A percentile compares a stretch with the other conserved stretches of the same genome.
These are phyloP conservation scores for Buddleja alternifolia DNA, from an alignment of 257 asterid species.

Conservation along the genomic window DNA sequence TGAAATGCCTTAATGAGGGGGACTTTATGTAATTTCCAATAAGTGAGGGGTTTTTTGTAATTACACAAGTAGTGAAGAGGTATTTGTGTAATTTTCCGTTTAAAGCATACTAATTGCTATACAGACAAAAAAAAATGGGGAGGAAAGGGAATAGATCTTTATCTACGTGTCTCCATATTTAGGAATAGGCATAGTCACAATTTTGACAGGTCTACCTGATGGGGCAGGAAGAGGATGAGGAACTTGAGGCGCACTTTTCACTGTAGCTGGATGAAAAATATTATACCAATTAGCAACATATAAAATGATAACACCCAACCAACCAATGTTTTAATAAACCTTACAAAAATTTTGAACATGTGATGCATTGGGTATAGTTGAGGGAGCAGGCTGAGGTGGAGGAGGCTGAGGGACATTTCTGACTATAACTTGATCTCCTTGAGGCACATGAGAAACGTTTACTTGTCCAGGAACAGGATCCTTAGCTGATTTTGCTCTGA, in stretches of 20 bases:
- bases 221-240: slow-evolving; percentile 50
- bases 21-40: too few relatives aligned
- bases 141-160: too few relatives aligned
- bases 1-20: too few relatives aligned
- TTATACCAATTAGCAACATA: background rate
- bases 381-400: slow-evolving; percentile 37
- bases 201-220: slow-evolving; percentile 44
- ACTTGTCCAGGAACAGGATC: slow-evolving; percentile 50
- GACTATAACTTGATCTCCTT: slow-evolving; percentile 42
- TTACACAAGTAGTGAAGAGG: too few relatives aligned
- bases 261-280: slow-evolving; percentile 36
- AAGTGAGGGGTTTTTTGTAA: too few relatives aligned
- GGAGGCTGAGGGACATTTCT: slow-evolving; percentile 48
- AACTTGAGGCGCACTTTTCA: slow-evolving; percentile 39
- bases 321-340: background rate
- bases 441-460: slow-evolving; percentile 39
- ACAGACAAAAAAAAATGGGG: too few relatives aligned
- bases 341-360: background rate
- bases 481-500: slow-evolving; percentile 57
- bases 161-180: too few relatives aligned
- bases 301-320: slow-evolving; percentile 11
- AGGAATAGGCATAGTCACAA: slow-evolving; percentile 7
- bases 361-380: slow-evolving; percentile 27
- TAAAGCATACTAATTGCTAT: background rate
- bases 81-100: too few relatives aligned